Conservation (phyloP, 2,329 filamentous ascomycete genomes). For the Penicillium sp. region DNA sequence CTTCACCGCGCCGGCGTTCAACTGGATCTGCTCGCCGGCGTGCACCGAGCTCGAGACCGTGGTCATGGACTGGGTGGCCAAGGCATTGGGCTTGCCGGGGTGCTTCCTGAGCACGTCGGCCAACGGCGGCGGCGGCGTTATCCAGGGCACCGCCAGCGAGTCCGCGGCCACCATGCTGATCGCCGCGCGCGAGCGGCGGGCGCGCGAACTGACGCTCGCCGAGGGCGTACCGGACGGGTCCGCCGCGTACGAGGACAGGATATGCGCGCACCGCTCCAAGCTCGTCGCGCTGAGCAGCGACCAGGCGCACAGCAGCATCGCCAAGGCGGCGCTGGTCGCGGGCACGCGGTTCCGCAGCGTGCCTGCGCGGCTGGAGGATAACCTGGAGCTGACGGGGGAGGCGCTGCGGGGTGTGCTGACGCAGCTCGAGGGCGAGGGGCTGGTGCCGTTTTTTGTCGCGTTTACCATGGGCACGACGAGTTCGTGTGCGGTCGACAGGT, state of each 20-base stretch:
- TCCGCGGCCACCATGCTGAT: constrained; percentile 83
- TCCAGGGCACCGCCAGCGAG: constrained; percentile 87
- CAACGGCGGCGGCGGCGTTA: constrained; percentile 74
- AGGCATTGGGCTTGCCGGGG: constrained; percentile 67
- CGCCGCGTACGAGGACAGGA: constrained; percentile 64
- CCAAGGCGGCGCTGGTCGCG: constrained; percentile 81
- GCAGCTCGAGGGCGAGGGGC: constrained; percentile 62
- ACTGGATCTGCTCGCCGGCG: constrained; percentile 92
- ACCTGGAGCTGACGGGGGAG: constrained; percentile 66
- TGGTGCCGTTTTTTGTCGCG: constrained; percentile 84
- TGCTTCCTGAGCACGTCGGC: constrained; percentile 69
- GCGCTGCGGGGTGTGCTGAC: constrained; percentile 60
- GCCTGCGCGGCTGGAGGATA: constrained; percentile 57
- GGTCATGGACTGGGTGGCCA: constrained; percentile 85
- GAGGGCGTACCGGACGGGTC: constrained; percentile 43
- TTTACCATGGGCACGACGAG: constrained; percentile 81
- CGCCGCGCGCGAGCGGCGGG: constrained; percentile 76
- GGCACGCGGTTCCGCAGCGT: constrained; percentile 77
- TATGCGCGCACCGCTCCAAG: constrained; percentile 62
- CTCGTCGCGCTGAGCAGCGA: constrained; percentile 79
- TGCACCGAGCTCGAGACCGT: constrained; percentile 92
- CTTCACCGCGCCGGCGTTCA: constrained; percentile 88
- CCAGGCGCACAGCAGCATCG: constrained; percentile 76
- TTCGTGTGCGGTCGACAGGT: constrained; percentile 82
- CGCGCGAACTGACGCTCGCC: constrained; percentile 56